A percentile compares a stretch with the other conserved stretches of the same genome.
Evolutionary conservation across 179 eudicot genomes (phyloP).

Genomic region (Carnegiea gigantea): DNA sequence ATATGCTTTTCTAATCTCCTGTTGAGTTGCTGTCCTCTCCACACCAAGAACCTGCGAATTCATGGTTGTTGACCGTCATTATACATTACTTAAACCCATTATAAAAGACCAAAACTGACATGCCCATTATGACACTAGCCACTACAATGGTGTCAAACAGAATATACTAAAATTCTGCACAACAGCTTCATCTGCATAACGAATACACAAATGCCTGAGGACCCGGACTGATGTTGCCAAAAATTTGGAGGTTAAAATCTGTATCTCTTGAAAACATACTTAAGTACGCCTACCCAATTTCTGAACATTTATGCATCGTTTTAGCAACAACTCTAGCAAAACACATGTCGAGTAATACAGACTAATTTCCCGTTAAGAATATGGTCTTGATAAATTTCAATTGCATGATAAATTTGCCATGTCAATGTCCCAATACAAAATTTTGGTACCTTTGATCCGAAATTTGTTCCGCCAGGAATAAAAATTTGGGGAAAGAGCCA

Average conservation of each 20-base stretch:
- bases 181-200: background rate
- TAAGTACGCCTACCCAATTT: background rate
- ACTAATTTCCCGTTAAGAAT: no score
- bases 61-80: background rate
- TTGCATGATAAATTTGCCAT: background rate
- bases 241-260: background rate
- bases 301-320: background rate
- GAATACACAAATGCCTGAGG: background rate
- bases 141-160: background rate
- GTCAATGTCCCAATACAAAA: background rate
- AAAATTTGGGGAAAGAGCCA: background rate
- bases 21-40: slow-evolving; percentile 72
- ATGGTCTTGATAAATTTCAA: no score
- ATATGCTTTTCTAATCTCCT: slow-evolving; percentile 88
- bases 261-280: background rate
- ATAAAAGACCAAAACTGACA: background rate
- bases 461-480: background rate
- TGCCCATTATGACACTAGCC: background rate
- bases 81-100: background rate
- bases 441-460: background rate
- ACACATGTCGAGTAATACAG: no score
- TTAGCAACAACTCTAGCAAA: background rate
- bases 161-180: background rate
- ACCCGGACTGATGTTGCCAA: background rate
- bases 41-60: slow-evolving; percentile 78